Base-by-base conservation (phyloP, 352 stramenopile genomes). In the Globisporangium camurandrum region DNA sequence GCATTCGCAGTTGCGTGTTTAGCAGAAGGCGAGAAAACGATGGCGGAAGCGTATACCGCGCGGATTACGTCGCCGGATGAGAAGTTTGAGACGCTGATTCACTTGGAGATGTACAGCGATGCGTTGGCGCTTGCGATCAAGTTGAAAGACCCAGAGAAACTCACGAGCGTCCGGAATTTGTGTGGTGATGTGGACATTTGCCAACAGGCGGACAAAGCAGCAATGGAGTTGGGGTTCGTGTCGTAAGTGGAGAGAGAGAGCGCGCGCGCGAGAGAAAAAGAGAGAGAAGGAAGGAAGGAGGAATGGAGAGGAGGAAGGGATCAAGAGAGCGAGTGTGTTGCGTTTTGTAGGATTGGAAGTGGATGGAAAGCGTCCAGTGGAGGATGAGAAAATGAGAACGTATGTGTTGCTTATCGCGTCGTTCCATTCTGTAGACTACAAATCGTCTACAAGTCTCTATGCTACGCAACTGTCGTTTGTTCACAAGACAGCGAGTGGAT, bases 61-160 rank as follows among this genome's bases (percentile, higher is more conserved):
- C 78, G 81, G 12, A 92, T 92, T 51, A 92, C 81, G 31, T 67
- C 77, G 0, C 71, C 84, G 39, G 81, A 92, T 53, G 81, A 92
- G 59, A 92, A 92, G 62, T 92, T 92, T 43, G 81, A 92, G 60
- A 92, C 81, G n/a, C 62, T 92, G 10, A 82, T 92, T 46, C 81
- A 89, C 42, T 56, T 92, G 38, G 75, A 89, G 43, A 85, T 92
- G 81, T 92, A 88, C 62, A 62, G 67, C 41, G 81, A 88, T 56
- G 81, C 81, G 28, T 58, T 92, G 46, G 75, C 88, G 49, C 57
- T 92, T n/a, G 74, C 81, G 23, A 87, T 92, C 64, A 87, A 87
- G 60, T 65, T 84, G 26, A 92, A 92, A 57, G 81, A 92, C 50
- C 81, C 81, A 0, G 81, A 92, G 58, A 92, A 92, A 64, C 78